These are phyloP conservation scores for Haematococcus lacustris DNA, from an alignment of 139 green algal genomes.

Conservation along the genomic window DNA sequence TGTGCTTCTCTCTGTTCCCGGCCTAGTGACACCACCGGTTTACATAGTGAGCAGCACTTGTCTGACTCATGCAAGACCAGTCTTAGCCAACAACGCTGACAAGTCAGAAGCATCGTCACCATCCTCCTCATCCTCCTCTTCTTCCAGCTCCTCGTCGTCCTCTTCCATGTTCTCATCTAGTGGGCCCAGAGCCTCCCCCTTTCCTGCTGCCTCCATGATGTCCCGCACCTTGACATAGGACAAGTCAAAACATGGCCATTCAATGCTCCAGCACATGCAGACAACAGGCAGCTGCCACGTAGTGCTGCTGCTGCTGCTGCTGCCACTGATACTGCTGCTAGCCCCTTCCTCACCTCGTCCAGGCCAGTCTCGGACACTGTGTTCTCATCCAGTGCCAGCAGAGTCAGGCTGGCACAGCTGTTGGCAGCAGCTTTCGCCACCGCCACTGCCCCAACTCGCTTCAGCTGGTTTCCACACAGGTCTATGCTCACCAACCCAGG, in stretches of 20 bases:
- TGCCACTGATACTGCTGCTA: neutral
- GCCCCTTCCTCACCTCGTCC: slow-evolving; percentile 11
- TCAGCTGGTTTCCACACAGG: slow-evolving; percentile 60
- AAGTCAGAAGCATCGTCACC: slow-evolving; percentile 13
- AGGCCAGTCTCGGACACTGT: slow-evolving; percentile 53
- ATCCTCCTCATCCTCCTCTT: slow-evolving; percentile 12
- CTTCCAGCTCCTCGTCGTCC: slow-evolving; percentile 18
- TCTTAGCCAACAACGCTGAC: slow-evolving; percentile 14
- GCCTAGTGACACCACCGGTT: too few relatives aligned
- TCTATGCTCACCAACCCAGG: slow-evolving; percentile 36
- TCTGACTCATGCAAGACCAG: slow-evolving; percentile 3
- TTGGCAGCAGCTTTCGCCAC: slow-evolving; percentile 36
- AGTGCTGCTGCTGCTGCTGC: neutral
- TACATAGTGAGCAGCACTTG: too few relatives aligned
- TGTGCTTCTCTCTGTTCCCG: too few relatives aligned
- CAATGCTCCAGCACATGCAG: neutral
- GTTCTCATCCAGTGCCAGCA: slow-evolving; percentile 77
- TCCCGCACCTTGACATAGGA: slow-evolving; percentile 21
- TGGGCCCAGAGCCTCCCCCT: slow-evolving; percentile 24
- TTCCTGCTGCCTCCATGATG: slow-evolving; percentile 28
- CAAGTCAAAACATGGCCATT: too few relatives aligned
- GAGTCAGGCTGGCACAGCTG: slow-evolving; percentile 33
- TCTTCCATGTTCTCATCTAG: slow-evolving; percentile 45
- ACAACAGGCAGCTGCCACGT: neutral
- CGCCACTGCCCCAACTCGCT: slow-evolving; percentile 52